Evolutionary conservation across 2,329 filamentous ascomycete genomes (phyloP), one percentile per base, ranked within the genome.

Genomic region (Setomelanomma holmii): DNA sequence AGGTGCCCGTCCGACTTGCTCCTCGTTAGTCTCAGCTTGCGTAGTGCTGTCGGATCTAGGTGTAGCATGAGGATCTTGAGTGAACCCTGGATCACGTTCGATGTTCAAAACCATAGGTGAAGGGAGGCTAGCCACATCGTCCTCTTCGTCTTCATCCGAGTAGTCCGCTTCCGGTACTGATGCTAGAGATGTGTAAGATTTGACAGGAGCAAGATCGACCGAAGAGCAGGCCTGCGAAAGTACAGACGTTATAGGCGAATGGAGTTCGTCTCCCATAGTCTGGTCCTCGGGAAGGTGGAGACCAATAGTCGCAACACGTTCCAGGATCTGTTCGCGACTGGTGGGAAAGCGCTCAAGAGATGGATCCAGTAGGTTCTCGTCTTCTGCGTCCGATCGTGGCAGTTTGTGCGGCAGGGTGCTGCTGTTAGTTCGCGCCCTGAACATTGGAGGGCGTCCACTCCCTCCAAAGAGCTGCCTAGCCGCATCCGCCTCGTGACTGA

Each of bases 151-250:
- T 19, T 68, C 63, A 34, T 68, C 59, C 10, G 55, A 60, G 34
- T 58, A 34, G 6, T 60, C 57, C 2, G 49, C 66, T 45, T 67
- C 64, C 0, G 55, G 61, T 10, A 70, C 67, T 40, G 68, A 63
- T 1, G 64, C 61, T n/a, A 73, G 45, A 3, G 67, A 71, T 2
- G 55, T 52, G 39, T 69, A 61, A 2, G 67, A 68, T 19, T 63
- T 65, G 19, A 66, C 63, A 0, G 63, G 63, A 4, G 24, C 53
- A 4, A 71, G 64, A 17, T 70, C 63, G n/a, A 63, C 62, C 1
- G 69, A 72, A 12, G 69, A 72, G 45, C 65, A 67, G 4, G 70
- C 58, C 47, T 69, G 67, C 2, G 69, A 71, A 4, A 61, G 23
- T 4, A 66, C 60, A 5, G 63, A 64, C 6, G 55, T 38, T 7